phyloP scores from a whole-genome alignment of 2,329 filamentous ascomycete genomes.

The Neopestalotiopsis sp. region DNA sequence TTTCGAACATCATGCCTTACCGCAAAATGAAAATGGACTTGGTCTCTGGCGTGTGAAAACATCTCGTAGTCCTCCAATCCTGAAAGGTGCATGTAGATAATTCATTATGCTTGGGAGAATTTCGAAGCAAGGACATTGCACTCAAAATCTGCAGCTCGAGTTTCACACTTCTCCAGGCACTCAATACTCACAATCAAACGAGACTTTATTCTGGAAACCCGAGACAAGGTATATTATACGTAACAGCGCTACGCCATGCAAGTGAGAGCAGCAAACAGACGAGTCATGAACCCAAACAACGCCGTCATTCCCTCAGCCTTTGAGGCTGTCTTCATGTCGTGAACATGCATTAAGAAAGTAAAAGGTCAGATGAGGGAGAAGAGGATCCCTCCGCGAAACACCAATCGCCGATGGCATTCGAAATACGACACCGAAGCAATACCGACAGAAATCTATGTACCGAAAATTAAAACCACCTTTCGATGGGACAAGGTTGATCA shows the following conservation, averaged over 20 bases:
- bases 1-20: not conserved
- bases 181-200: not conserved
- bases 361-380: not conserved
- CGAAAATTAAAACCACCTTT: not conserved
- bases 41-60: not conserved
- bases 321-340: not conserved
- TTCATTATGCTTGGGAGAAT: too few relatives aligned
- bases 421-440: not conserved
- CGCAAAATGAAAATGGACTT: too few relatives aligned
- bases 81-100: too few relatives aligned
- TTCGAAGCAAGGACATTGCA: too few relatives aligned
- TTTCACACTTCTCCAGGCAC: not conserved
- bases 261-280: slow-evolving; percentile 5
- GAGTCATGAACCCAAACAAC: slow-evolving; percentile 10
- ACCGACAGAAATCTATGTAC: not conserved
- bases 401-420: not conserved
- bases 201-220: not conserved
- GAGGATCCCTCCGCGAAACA: not conserved
- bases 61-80: too few relatives aligned
- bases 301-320: not conserved
- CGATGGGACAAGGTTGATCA: not conserved
- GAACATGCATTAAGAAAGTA: slow-evolving; percentile 12
- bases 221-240: slow-evolving; percentile 7
- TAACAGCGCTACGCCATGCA: slow-evolving; percentile 14
- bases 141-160: too few relatives aligned